Conservation (phyloP, 306 rosid species). For the Adenanthera pavonina region DNA sequence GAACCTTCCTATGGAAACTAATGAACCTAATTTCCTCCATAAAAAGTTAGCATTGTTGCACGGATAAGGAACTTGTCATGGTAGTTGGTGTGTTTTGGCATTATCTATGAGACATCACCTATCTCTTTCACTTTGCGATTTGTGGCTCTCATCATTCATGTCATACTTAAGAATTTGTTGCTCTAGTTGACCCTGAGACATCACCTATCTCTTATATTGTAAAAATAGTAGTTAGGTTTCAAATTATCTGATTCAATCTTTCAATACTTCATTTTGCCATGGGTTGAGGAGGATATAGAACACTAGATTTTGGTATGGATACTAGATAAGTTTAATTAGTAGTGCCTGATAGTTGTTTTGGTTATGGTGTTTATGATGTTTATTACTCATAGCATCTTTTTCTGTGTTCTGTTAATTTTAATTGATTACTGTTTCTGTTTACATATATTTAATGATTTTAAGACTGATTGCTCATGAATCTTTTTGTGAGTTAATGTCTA, state of each 20-base stretch:
- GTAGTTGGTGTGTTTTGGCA: not conserved
- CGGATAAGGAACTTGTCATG: not conserved
- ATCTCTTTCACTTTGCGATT: not conserved
- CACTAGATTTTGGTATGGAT: not conserved
- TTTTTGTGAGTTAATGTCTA: not conserved
- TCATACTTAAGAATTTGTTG: not conserved
- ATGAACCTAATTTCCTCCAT: not conserved
- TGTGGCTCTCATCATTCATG: not conserved
- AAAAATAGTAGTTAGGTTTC: not conserved
- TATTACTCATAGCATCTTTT: constrained; percentile 9
- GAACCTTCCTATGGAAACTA: not conserved
- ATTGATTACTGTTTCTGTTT: constrained; percentile 4
- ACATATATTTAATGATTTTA: constrained; percentile 1
- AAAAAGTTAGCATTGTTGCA: not conserved
- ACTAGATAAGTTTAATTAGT: constrained; percentile 14
- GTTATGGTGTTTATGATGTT: constrained; percentile 25
- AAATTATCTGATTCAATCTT: constrained; percentile 10
- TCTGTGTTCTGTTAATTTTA: not conserved
- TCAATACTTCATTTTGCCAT: constrained; percentile 10
- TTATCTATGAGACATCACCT: not conserved
- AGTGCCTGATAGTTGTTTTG: not conserved
- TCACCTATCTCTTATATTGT: not conserved
- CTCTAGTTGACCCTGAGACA: not conserved
- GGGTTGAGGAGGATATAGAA: constrained; percentile 8
- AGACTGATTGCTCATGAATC: not conserved